Conservation (phyloP, 1,284 basidiomycete genomes). For the Sanguinoderma infundibulare region DNA sequence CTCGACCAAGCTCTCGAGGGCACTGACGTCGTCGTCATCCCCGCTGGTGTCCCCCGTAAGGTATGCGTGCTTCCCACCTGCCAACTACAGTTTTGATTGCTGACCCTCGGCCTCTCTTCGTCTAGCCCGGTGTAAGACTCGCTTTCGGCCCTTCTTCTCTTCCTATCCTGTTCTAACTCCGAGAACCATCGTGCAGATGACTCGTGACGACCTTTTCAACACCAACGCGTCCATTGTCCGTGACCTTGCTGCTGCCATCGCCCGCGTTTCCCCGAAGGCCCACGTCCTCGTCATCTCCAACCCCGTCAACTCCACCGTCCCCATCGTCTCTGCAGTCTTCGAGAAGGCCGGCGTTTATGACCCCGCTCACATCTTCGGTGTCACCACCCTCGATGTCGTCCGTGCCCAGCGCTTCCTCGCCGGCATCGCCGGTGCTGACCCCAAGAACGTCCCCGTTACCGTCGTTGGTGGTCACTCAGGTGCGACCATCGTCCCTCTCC, state of each 20-base stretch:
- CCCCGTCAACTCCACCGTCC: conserved; percentile 95
- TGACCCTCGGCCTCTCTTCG: conserved; percentile 30
- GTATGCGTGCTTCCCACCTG: conserved; percentile 48
- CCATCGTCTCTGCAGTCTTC: conserved; percentile 93
- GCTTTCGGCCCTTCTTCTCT: conserved; percentile 14
- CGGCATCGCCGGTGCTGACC: conserved; percentile 69
- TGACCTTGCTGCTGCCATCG: conserved; percentile 90
- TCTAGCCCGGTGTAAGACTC: conserved; percentile 73
- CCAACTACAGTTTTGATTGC: conserved; percentile 4
- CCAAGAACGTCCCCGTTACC: conserved; percentile 76
- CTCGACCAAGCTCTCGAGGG: conserved; percentile 88
- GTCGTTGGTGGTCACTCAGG: conserved; percentile 98
- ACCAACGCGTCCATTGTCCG: conserved; percentile 97
- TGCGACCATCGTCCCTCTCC: conserved; percentile 93
- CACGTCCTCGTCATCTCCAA: conserved; percentile 97
- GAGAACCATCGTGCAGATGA: conserved; percentile 64
- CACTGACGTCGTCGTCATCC: conserved; percentile 93
- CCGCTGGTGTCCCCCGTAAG: conserved; percentile 96
- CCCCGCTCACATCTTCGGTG: conserved; percentile 80
- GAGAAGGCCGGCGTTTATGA: conserved; percentile 95
- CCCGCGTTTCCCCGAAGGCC: conserved; percentile 87
- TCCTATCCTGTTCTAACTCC: conserved; percentile 35
- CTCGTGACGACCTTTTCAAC: conserved; percentile 99
- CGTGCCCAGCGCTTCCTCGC: conserved; percentile 93
- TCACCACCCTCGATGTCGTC: conserved; percentile 97